These are phyloP conservation scores for Rhizopogon salebrosus DNA, from an alignment of 768 basidiomycete genomes.

Conservation along the genomic window DNA sequence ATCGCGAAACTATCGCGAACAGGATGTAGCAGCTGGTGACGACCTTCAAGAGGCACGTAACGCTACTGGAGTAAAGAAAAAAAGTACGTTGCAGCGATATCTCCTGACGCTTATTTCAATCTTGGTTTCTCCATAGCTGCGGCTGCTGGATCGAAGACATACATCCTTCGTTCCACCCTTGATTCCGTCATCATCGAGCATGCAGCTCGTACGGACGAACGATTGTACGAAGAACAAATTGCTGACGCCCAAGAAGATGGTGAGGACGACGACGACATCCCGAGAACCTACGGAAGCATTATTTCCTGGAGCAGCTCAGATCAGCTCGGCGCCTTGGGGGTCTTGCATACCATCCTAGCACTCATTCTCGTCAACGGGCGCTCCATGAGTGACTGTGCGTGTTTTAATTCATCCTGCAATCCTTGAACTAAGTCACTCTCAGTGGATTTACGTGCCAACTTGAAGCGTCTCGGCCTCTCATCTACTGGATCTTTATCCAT, in stretches of 20 bases:
- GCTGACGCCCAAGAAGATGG: conserved; percentile 43
- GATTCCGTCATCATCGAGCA: conserved; percentile 56
- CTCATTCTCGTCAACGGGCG: conserved; percentile 81
- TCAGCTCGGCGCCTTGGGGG: conserved; percentile 63
- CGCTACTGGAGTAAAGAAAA: conserved; percentile 61
- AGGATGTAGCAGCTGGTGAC: conserved; percentile 29
- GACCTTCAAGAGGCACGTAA: conserved; percentile 43
- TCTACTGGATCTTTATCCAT: conserved; percentile 44
- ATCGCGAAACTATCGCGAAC: conserved; percentile 42
- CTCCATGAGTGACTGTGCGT: conserved; percentile 64
- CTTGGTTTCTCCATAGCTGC: conserved; percentile 31
- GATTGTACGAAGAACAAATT: conserved; percentile 43
- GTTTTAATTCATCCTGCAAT: not conserved
- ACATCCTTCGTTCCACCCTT: conserved; percentile 76
- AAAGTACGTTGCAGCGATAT: conserved; percentile 34
- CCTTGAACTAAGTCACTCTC: not conserved
- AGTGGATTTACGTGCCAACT: conserved; percentile 70
- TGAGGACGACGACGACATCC: conserved; percentile 44
- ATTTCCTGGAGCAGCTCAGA: conserved; percentile 68
- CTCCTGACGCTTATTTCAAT: not conserved
- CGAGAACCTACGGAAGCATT: conserved; percentile 58
- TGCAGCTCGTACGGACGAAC: conserved; percentile 46
- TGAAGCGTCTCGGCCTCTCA: conserved; percentile 66
- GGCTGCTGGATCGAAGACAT: conserved; percentile 66
- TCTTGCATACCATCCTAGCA: conserved; percentile 78